Evolutionary conservation across 768 basidiomycete species (phyloP).

Genomic region (Atractiella rhizophila): DNA sequence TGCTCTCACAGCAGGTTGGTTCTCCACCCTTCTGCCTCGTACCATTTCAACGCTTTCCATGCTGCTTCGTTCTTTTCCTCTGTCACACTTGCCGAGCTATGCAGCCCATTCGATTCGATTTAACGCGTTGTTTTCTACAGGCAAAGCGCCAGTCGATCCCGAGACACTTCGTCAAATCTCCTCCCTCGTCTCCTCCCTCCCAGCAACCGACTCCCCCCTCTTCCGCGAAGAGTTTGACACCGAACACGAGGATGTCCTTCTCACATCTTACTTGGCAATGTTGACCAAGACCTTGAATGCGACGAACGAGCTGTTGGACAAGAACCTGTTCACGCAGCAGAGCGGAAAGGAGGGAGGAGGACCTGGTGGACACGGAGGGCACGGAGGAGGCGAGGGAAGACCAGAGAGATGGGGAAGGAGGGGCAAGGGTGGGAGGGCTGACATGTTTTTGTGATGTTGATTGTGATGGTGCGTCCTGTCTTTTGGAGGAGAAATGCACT

Average conservation of each 20-base stretch:
- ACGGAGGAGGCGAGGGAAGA: not conserved
- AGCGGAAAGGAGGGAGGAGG: not conserved
- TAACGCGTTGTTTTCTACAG: slow-evolving; percentile 23
- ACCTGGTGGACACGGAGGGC: not conserved
- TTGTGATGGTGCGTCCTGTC: no score
- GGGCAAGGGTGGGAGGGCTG: no score
- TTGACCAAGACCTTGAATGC: slow-evolving; percentile 69
- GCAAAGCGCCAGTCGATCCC: slow-evolving; percentile 49
- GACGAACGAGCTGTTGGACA: slow-evolving; percentile 58
- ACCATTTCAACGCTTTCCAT: no score
- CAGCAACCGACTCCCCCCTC: slow-evolving; percentile 52
- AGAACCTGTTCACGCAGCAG: not conserved
- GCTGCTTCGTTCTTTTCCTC: no score
- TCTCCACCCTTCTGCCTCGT: not conserved
- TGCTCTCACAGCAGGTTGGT: slow-evolving; percentile 44
- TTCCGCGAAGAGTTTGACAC: slow-evolving; percentile 77
- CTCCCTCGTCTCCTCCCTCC: slow-evolving; percentile 63
- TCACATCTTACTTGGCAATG: slow-evolving; percentile 64
- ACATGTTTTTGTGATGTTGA: no score
- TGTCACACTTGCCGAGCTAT: no score
- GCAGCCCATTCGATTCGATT: no score
- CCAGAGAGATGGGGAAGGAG: no score
- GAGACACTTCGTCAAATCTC: slow-evolving; percentile 56
- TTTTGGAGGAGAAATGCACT: no score
- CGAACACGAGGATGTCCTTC: slow-evolving; percentile 83